A percentile compares a stretch with the other conserved stretches of the same genome.
Conservation (phyloP, 2,329 filamentous ascomycete species). For the Magnaporthiopsis incrustans region DNA sequence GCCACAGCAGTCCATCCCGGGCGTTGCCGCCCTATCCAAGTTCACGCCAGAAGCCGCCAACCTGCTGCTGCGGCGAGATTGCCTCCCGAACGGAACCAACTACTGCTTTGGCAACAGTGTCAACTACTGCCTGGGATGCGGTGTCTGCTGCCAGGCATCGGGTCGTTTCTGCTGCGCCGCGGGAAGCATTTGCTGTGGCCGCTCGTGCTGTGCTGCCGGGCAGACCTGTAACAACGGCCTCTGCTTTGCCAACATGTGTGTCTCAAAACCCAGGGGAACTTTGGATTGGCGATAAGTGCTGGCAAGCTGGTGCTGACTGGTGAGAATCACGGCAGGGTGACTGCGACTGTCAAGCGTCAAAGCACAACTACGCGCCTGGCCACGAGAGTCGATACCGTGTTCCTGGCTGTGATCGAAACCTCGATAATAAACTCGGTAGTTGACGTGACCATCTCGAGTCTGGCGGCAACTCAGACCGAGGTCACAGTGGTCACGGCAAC, state of each 20-base stretch:
- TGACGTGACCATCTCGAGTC: conserved; percentile 12
- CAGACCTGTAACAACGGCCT: conserved; percentile 21
- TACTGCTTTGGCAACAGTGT: conserved; percentile 22
- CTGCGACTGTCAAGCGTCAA: conserved; percentile 10
- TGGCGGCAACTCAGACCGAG: conserved; percentile 14
- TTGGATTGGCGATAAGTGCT: background rate
- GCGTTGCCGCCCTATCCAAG: conserved; percentile 15
- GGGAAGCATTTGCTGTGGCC: conserved; percentile 21
- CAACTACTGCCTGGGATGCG: conserved; percentile 21
- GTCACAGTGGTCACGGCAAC: conserved; percentile 7
- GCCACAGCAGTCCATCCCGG: conserved; percentile 11
- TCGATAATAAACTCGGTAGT: conserved; percentile 11
- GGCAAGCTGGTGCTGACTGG: background rate
- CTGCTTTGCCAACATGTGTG: conserved; percentile 16
- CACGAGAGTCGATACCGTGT: conserved; percentile 12
- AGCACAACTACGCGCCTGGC: conserved; percentile 10
- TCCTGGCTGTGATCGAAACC: conserved; percentile 13
- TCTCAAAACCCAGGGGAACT: background rate
- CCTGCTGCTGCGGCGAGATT: conserved; percentile 17
- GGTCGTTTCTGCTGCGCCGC: conserved; percentile 19
- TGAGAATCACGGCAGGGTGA: conserved; percentile 10
- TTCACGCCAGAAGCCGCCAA: conserved; percentile 11
- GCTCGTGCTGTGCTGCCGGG: conserved; percentile 21
- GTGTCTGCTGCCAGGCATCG: conserved; percentile 19
- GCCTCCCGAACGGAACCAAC: conserved; percentile 24